Evolutionary conservation across 2,329 filamentous ascomycete genomes (phyloP), one percentile per base, ranked within the genome.

Genomic region (Coleophoma cylindrospora): DNA sequence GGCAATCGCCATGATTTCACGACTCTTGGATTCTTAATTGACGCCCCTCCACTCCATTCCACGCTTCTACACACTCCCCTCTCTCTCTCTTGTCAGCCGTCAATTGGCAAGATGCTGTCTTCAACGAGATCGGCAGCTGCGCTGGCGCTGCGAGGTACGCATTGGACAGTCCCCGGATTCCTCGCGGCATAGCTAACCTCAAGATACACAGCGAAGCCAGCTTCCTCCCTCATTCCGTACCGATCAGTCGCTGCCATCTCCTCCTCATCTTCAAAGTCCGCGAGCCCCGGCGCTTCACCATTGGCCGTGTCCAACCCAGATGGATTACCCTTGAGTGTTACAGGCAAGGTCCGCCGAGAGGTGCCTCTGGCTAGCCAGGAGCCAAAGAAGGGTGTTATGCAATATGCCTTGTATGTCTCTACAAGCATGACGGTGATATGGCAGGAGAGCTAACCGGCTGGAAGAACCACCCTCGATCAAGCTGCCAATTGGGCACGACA

Each of bases 401-500:
- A 95, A 83, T 92, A 91, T 70, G 89, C 88, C 57, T 77, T 95
- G 87, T 92, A 87, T 61, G 87, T 81, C 46, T 14, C 41, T 14
- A 44, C 27, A 27, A 27, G 6, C 27, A 27, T 27, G 4, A 27
- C 9, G 27, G 9, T 27, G 27, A 27, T 27, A 27, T 27, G 27
- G 27, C 27, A 27, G 27, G 27, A 27, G 27, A 27, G 27, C 27
- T 27, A 27, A 27, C 27, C 3, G 9, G 27, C 27, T 27, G 27
- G 27, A 27, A 91, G 86, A 56, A 89, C 88, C 49, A 86, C 87
- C 5, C 78, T 91, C 64, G 89, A 95, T 67, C 78, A 86, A 64
- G 78, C 94, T 55, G 74, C 86, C 70, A 92, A 91, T 74, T 95
- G 89, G 89, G 86, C 83, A 36, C 84, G 89, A 46, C 87, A 94